A percentile compares a stretch with the other conserved stretches of the same genome.
Evolutionary conservation across 495 filamentous ascomycete species (phyloP).

Genomic region (Sphaerosporella brunnea): DNA sequence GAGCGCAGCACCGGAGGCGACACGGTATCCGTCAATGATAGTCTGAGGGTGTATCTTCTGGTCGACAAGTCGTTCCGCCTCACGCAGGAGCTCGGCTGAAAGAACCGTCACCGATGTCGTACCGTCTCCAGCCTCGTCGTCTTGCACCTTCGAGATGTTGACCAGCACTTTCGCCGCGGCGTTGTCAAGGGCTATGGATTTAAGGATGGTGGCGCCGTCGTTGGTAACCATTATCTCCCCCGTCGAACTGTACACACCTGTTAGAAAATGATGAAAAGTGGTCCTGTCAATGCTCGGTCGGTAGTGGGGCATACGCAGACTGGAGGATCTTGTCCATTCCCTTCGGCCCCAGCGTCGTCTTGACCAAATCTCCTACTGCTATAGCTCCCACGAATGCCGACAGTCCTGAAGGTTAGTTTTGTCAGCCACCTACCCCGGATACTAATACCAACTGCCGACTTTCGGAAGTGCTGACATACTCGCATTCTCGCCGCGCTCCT

Average conservation of each 20-base stretch:
- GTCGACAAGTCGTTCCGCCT: slow-evolving; percentile 91
- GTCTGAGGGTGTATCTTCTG: slow-evolving; percentile 98
- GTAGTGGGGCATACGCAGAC: slow-evolving; percentile 48
- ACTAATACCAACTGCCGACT: too few relatives aligned
- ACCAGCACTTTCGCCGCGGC: slow-evolving; percentile 93
- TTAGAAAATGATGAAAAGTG: slow-evolving; percentile 5
- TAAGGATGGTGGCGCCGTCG: slow-evolving; percentile 94
- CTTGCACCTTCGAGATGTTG: slow-evolving; percentile 98
- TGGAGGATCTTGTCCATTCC: slow-evolving; percentile 99
- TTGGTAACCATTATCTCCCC: slow-evolving; percentile 96
- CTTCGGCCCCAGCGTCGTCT: slow-evolving; percentile 91
- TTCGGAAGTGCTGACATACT: too few relatives aligned
- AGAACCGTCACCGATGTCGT: slow-evolving; percentile 85
- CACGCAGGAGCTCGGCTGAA: slow-evolving; percentile 83
- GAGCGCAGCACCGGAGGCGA: slow-evolving; percentile 79
- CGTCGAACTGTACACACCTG: slow-evolving; percentile 48
- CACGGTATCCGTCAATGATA: slow-evolving; percentile 96
- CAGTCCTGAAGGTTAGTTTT: slow-evolving; percentile 31
- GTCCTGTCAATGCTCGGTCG: neutral
- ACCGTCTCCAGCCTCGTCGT: slow-evolving; percentile 94
- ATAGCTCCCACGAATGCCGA: slow-evolving; percentile 94
- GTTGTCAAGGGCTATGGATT: slow-evolving; percentile 97
- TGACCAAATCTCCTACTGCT: slow-evolving; percentile 89
- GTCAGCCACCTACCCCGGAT: too few relatives aligned
- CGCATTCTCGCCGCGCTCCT: slow-evolving; percentile 99